Evolutionary conservation across 2,329 filamentous ascomycete genomes (phyloP).

Genomic region (Pleurostoma richardsiae): DNA sequence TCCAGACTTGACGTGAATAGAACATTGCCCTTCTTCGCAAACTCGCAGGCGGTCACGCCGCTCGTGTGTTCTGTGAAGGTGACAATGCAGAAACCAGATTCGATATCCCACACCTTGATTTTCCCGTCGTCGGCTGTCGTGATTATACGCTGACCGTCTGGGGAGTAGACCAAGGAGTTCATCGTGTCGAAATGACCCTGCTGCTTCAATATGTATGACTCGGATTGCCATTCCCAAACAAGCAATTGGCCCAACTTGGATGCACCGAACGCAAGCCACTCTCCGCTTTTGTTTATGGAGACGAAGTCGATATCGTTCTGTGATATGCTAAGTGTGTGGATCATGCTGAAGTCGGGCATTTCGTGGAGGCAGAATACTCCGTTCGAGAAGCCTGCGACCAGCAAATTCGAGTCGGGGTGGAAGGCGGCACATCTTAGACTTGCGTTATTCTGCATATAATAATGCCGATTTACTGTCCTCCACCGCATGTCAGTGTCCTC

Average conservation of each 20-base stretch:
- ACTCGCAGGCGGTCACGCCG: conserved; percentile 90
- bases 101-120: conserved; percentile 96
- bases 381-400: conserved; percentile 95
- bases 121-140: conserved; percentile 96
- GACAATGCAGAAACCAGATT: conserved; percentile 94
- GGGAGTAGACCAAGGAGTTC: conserved; percentile 89
- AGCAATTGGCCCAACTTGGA: conserved; percentile 93
- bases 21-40: conserved; percentile 91
- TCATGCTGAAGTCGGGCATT: conserved; percentile 90
- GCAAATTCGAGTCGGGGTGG: conserved; percentile 78
- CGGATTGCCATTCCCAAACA: conserved; percentile 99
- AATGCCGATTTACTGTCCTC: conserved; percentile 88
- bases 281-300: conserved; percentile 87
- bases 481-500: conserved; percentile 68
- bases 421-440: conserved; percentile 87
- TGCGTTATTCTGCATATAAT: conserved; percentile 87
- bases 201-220: conserved; percentile 97
- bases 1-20: conserved; percentile 94
- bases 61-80: conserved; percentile 97
- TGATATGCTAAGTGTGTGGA: conserved; percentile 89
- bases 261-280: conserved; percentile 96
- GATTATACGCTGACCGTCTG: conserved; percentile 87
- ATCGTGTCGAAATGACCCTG: conserved; percentile 96
- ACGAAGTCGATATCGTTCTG: conserved; percentile 96
- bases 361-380: conserved; percentile 93